A percentile compares a stretch with the other conserved stretches of the same genome.
These are phyloP conservation scores for Boletus sp. DNA, from an alignment of 1,284 basidiomycete species.

Conservation along the genomic window DNA sequence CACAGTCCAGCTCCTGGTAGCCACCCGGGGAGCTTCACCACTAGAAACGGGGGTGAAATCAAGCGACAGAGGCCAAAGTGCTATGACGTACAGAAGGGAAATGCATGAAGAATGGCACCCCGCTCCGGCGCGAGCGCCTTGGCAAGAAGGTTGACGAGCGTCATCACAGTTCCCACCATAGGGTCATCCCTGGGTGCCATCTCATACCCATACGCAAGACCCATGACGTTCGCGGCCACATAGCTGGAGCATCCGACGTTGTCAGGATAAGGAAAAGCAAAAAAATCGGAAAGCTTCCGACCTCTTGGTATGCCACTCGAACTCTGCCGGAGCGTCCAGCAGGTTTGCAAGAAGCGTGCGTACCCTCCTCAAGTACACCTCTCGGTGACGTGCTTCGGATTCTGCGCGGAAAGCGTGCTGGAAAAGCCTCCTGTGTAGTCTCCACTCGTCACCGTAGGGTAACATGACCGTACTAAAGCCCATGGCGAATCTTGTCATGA, in stretches of 20 bases:
- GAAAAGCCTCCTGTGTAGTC: conserved; percentile 26
- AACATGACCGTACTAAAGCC: conserved; percentile 25
- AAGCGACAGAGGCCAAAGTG: background rate
- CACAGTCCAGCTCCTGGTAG: conserved; percentile 40
- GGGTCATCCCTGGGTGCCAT: conserved; percentile 20
- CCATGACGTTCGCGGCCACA: conserved; percentile 27
- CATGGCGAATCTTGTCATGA: conserved; percentile 18
- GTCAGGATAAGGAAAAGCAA: background rate
- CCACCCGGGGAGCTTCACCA: conserved; percentile 41
- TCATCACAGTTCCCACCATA: conserved; percentile 16
- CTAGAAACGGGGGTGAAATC: conserved; percentile 21
- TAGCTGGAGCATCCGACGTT: conserved; percentile 13
- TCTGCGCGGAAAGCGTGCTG: conserved; percentile 24
- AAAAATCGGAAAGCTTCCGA: background rate
- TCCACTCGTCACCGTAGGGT: conserved; percentile 25
- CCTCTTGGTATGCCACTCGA: conserved; percentile 24
- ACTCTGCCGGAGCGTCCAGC: conserved; percentile 23
- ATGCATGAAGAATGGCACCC: conserved; percentile 18
- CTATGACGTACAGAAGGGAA: conserved; percentile 24
- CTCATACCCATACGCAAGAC: conserved; percentile 24
- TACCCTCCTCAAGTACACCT: conserved; percentile 18
- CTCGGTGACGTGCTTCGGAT: conserved; percentile 12
- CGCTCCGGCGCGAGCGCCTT: conserved; percentile 21
- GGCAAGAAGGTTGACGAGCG: conserved; percentile 20
- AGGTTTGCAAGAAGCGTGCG: conserved; percentile 20